These are phyloP conservation scores for Abrus pulchellus DNA, from an alignment of 306 rosid species.

Conservation along the genomic window DNA sequence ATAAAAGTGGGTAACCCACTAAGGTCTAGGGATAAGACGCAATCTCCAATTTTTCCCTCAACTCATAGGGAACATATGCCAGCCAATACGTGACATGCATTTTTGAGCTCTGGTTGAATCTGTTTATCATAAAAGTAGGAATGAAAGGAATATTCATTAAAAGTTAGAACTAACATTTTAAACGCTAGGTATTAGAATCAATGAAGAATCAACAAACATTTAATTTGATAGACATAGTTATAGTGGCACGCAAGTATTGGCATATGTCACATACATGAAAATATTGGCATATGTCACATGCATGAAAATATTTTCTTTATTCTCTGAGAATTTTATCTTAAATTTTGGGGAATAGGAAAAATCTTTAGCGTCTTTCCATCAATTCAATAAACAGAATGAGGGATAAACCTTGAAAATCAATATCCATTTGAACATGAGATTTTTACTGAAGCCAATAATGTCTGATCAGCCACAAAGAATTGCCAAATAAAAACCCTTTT, in stretches of 20 bases:
- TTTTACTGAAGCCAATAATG: background rate
- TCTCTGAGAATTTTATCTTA: background rate
- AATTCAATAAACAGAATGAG: background rate
- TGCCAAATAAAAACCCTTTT: background rate
- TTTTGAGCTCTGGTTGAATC: background rate
- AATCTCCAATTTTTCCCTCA: too few relatives aligned
- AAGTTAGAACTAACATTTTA: background rate
- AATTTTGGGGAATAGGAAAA: background rate
- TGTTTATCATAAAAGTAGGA: background rate
- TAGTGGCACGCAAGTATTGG: background rate
- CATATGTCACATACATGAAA: background rate
- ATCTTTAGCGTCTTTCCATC: background rate
- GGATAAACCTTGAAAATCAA: background rate
- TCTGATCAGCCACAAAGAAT: background rate
- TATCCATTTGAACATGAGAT: constrained; percentile 9
- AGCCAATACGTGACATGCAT: background rate
- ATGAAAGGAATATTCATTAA: background rate
- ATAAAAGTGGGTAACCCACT: background rate
- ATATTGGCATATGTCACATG: background rate
- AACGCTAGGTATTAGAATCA: background rate
- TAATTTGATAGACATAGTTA: background rate
- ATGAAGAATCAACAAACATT: background rate
- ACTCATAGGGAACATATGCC: too few relatives aligned
- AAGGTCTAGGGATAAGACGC: background rate
- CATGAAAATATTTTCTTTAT: background rate